Evolutionary conservation across 306 rosid genomes (phyloP).

Genomic region (Vicia sativa): DNA sequence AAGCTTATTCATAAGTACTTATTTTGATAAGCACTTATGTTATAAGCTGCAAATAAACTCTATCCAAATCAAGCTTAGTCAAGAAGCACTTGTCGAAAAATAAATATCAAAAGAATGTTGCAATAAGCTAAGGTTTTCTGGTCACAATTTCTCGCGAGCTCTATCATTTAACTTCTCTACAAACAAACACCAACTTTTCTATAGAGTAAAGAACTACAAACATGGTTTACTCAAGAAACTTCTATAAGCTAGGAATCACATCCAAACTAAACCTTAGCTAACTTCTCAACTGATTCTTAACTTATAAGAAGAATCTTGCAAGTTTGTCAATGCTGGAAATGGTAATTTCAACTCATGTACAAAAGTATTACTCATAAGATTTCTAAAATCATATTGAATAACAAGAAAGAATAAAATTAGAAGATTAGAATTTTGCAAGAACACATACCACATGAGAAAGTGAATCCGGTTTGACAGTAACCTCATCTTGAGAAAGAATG

Average conservation of each 20-base stretch:
- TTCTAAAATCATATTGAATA: background rate
- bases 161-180: background rate
- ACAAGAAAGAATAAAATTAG: conserved; percentile 8
- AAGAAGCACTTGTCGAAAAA: background rate
- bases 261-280: background rate
- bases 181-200: background rate
- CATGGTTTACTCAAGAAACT: background rate
- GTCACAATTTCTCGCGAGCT: too few species aligned
- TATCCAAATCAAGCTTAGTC: background rate
- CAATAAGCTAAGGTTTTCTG: background rate
- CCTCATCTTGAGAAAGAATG: conserved; percentile 78
- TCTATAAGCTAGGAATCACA: background rate
- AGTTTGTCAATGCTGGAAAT: background rate
- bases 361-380: background rate
- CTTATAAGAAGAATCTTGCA: background rate
- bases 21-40: too few species aligned
- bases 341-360: background rate
- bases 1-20: too few species aligned
- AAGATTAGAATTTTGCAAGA: conserved; percentile 1
- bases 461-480: conserved; percentile 69
- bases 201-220: conserved; percentile 7
- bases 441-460: conserved; percentile 83
- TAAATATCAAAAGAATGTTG: background rate
- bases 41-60: background rate
- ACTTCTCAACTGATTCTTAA: background rate